These are phyloP conservation scores for Lecanosticta acicola DNA, from an alignment of 2,329 filamentous ascomycete species.

Conservation along the genomic window DNA sequence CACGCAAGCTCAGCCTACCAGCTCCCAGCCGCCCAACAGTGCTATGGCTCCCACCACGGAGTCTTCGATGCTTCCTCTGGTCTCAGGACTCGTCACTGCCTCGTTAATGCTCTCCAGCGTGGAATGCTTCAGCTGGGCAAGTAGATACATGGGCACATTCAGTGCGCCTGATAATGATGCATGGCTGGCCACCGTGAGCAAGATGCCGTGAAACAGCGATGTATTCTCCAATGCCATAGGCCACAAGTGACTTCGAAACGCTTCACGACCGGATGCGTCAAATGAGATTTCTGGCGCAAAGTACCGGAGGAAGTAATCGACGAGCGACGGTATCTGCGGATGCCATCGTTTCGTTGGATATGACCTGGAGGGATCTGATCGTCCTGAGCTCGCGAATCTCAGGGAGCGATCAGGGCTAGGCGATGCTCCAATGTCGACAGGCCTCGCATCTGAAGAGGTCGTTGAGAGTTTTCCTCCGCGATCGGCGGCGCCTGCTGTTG, in stretches of 20 bases:
- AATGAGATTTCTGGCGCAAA: constrained; percentile 10
- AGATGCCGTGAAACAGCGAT: constrained; percentile 17
- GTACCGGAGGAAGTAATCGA: constrained; percentile 14
- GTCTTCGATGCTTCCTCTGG: constrained; percentile 10
- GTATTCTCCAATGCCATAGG: constrained; percentile 13
- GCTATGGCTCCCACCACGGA: constrained; percentile 17
- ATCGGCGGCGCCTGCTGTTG: constrained; percentile 8
- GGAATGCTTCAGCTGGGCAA: constrained; percentile 16
- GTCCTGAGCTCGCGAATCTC: constrained; percentile 8
- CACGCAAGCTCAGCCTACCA: constrained; percentile 10
- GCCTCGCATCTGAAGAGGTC: constrained; percentile 8
- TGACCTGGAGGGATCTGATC: constrained; percentile 10
- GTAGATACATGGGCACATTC: constrained; percentile 9
- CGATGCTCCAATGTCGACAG: constrained; percentile 1
- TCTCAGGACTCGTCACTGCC: constrained; percentile 10
- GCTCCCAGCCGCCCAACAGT: constrained; percentile 20
- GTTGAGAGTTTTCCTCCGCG: constrained; percentile 10
- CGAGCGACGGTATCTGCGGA: constrained; percentile 13
- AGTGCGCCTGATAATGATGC: constrained; percentile 12
- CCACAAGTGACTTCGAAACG: constrained; percentile 17
- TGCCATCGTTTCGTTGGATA: constrained; percentile 18
- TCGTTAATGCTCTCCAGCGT: constrained; percentile 18
- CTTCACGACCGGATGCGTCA: constrained; percentile 11
- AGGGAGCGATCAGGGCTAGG: constrained; percentile 5
- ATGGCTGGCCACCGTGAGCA: constrained; percentile 19